Evolutionary conservation across 2,329 filamentous ascomycete genomes (phyloP).

Genomic region (Tolypocladium guangdongense): DNA sequence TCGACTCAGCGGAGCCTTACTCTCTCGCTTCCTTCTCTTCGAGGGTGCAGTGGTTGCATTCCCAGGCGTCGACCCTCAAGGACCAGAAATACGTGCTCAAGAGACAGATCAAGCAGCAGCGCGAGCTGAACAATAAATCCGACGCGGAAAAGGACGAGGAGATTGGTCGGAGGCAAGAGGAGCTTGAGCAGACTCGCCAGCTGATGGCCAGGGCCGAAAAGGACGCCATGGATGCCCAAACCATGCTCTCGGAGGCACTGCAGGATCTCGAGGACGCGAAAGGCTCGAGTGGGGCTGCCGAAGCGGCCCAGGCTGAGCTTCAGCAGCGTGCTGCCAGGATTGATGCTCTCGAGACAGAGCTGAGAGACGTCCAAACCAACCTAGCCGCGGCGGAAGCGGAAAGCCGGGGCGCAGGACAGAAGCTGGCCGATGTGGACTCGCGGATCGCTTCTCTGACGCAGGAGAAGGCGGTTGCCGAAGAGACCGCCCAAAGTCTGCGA

Average conservation of each 20-base stretch:
- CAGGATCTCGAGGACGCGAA: constrained; percentile 33
- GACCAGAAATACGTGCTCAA: constrained; percentile 86
- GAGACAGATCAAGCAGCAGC: constrained; percentile 89
- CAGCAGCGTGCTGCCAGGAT: constrained; percentile 27
- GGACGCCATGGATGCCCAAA: constrained; percentile 28
- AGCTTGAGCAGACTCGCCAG: constrained; percentile 35
- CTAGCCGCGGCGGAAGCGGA: constrained; percentile 24
- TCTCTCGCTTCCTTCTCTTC: constrained; percentile 65
- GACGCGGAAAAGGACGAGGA: constrained; percentile 60
- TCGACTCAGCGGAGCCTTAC: constrained; percentile 50
- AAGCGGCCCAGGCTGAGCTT: constrained; percentile 12
- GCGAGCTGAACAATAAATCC: constrained; percentile 81
- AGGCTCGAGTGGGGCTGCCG: constrained; percentile 12
- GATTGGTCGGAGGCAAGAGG: constrained; percentile 44
- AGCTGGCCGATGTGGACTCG: constrained; percentile 19
- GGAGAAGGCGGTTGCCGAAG: constrained; percentile 16
- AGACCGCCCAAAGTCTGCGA: constrained; percentile 14
- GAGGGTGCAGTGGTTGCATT: constrained; percentile 70
- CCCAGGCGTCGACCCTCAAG: constrained; percentile 63
- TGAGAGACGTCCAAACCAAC: constrained; percentile 6
- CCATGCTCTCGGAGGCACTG: constrained; percentile 37
- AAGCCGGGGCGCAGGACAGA: constrained; percentile 23
- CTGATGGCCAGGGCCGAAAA: constrained; percentile 26
- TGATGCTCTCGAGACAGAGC: constrained; percentile 24
- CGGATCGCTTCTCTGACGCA: constrained; percentile 18